Conservation (phyloP, 805 yeast species). For the Saccharomycopsis olivae region DNA sequence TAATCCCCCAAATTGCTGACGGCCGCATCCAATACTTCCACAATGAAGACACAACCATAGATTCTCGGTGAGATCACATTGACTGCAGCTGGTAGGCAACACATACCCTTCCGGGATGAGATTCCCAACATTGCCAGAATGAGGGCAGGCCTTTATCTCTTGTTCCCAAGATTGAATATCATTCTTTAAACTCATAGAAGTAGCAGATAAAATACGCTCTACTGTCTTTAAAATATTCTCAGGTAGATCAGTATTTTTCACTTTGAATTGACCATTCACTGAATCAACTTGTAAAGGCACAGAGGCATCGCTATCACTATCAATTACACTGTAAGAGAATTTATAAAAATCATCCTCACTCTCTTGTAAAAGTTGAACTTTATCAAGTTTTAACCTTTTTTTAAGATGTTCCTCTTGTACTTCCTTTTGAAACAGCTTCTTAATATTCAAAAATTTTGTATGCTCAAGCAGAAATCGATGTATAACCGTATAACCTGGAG, state of each 20-base stretch:
- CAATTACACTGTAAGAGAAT: conserved; percentile 1
- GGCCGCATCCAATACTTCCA: conserved; percentile 90
- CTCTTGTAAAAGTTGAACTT: conserved; percentile 15
- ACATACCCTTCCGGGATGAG: conserved; percentile 18
- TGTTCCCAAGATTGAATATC: conserved; percentile 90
- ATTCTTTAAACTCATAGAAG: conserved; percentile 28
- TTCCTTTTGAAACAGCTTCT: conserved; percentile 13
- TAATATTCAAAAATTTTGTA: conserved; percentile 10
- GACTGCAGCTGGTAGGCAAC: conserved; percentile 36
- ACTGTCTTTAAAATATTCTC: conserved; percentile 8
- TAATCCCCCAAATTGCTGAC: conserved; percentile 87
- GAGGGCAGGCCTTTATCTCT: conserved; percentile 72
- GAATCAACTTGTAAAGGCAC: conserved; percentile 5
- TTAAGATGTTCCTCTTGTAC: conserved; percentile 13
- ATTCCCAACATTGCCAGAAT: conserved; percentile 49
- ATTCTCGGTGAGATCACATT: conserved; percentile 62
- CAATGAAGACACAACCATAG: conserved; percentile 90
- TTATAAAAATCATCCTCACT: conserved; percentile 12
- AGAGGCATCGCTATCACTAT: neutral
- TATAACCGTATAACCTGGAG: conserved; percentile 14
- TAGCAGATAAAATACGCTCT: conserved; percentile 11
- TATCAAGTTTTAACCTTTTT: conserved; percentile 16
- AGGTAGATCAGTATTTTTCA: conserved; percentile 2
- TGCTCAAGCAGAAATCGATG: conserved; percentile 16
- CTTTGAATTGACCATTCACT: neutral